These are phyloP conservation scores for Pachyrhizus erosus DNA, from an alignment of 306 rosid species.

Conservation along the genomic window DNA sequence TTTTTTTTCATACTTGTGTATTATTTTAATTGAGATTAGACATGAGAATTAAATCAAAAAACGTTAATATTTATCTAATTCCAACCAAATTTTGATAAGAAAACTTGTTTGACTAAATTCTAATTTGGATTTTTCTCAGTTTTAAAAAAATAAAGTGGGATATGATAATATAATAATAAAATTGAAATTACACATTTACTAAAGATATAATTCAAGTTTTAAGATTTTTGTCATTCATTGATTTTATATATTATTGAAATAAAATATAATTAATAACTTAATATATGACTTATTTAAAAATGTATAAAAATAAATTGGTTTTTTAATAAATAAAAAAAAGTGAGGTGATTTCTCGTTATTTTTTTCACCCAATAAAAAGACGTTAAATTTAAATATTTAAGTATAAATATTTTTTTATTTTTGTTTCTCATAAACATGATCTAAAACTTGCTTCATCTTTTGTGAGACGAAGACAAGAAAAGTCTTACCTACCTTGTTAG, in stretches of 20 bases:
- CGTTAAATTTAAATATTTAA: no score
- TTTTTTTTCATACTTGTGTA: neutral
- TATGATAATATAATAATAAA: neutral
- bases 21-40: neutral
- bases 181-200: neutral
- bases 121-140: neutral
- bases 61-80: neutral
- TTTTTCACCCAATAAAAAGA: no score
- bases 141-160: neutral
- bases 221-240: neutral
- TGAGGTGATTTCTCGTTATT: neutral
- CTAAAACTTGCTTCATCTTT: no score
- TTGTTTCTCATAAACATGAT: neutral
- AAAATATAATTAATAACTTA: no score
- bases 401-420: no score
- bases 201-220: no score
- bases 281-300: no score
- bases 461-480: neutral
- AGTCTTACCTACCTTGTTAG: neutral
- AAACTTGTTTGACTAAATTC: neutral
- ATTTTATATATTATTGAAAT: neutral
- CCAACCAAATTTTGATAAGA: neutral
- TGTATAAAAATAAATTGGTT: no score
- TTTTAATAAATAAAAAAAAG: no score
- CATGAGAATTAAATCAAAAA: neutral